These are phyloP conservation scores for Sideroxylon spinosum DNA, from an alignment of 179 eudicot species.

Conservation along the genomic window DNA sequence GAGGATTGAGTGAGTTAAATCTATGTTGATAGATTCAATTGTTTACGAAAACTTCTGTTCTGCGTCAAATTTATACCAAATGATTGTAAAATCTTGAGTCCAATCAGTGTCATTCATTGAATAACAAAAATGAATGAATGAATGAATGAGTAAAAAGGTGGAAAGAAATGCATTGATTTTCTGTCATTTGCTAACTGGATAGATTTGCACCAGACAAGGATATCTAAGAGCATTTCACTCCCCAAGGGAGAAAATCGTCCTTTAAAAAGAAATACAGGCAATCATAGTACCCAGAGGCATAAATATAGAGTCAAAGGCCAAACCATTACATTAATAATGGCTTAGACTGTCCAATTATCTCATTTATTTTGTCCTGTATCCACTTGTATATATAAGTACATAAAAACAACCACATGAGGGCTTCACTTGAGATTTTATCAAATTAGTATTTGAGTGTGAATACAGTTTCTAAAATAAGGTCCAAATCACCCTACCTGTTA, in stretches of 20 bases:
- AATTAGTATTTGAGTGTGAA: background rate
- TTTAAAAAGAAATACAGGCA: background rate
- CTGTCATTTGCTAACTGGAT: background rate
- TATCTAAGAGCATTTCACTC: background rate
- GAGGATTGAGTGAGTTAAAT: too few species aligned
- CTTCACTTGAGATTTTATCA: background rate
- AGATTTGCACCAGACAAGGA: background rate
- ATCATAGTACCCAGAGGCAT: background rate
- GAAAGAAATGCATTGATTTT: background rate
- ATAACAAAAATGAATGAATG: too few species aligned
- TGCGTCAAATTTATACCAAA: background rate
- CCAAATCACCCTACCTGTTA: background rate
- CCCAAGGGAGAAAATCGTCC: background rate
- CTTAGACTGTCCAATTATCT: background rate
- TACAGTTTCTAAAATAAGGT: background rate
- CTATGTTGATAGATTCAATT: too few species aligned
- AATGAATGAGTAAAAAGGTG: background rate
- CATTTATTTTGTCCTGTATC: background rate
- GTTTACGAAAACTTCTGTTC: too few species aligned
- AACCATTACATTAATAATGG: background rate
- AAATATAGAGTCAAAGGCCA: background rate
- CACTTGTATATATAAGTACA: too few species aligned
- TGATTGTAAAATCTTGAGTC: background rate
- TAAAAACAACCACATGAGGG: background rate
- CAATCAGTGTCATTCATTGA: background rate